Evolutionary conservation across 306 rosid genomes (phyloP).

Genomic region (Cajanus cajan): DNA sequence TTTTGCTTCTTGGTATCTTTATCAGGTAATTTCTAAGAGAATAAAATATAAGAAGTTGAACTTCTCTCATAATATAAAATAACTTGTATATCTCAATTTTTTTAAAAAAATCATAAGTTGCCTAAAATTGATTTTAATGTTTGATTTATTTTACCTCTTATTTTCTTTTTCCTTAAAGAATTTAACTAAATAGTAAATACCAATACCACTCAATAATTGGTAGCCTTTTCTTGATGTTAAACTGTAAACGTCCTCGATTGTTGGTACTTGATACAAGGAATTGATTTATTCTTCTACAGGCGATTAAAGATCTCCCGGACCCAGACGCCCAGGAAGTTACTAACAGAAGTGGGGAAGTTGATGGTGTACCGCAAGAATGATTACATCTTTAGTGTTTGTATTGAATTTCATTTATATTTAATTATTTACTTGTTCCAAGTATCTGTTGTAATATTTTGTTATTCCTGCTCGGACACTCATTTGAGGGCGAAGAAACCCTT

Average conservation of each 20-base stretch:
- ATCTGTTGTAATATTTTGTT: background rate
- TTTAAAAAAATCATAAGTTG: background rate
- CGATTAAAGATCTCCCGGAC: conserved; percentile 56
- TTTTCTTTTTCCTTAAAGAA: background rate
- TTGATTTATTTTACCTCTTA: background rate
- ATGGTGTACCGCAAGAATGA: conserved; percentile 30
- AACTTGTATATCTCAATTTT: background rate
- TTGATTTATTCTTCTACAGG: conserved; percentile 42
- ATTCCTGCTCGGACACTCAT: background rate
- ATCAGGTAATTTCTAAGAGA: conserved; percentile 47
- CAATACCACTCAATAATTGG: background rate
- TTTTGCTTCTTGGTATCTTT: conserved; percentile 78
- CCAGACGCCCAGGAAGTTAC: conserved; percentile 41
- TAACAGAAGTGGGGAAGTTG: conserved; percentile 16
- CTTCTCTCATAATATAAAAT: background rate
- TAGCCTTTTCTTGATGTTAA: background rate
- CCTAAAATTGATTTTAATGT: background rate
- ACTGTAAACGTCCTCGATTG: background rate
- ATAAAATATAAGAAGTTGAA: background rate
- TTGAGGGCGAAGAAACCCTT: background rate
- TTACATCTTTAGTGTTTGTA: background rate
- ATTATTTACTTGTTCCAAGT: background rate
- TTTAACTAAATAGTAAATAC: background rate
- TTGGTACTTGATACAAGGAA: background rate
- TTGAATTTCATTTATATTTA: background rate